Base-by-base conservation (phyloP, 2,329 filamentous ascomycete genomes). In the Huntiella moniliformis region DNA sequence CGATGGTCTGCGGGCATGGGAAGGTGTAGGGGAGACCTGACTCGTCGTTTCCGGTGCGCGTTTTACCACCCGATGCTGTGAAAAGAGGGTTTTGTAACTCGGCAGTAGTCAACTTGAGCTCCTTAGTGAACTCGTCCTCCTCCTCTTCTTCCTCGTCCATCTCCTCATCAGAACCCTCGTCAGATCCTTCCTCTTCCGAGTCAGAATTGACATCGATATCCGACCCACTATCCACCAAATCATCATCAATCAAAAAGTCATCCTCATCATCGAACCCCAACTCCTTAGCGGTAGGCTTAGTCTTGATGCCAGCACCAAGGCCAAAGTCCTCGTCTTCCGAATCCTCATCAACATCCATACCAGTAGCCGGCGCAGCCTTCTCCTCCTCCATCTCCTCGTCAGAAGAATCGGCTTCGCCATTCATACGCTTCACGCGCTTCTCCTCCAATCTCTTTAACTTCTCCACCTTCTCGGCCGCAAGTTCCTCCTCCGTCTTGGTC, bases 401-500 rank as follows among this genome's bases (percentile, higher is more conserved):
- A 8, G 79, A 78, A 35, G 70, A 73, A 31, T 71, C 70, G n/a
- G 75, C 68, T 56, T 88, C 81, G 44, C 91, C 91, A 51, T 74
- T 74, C 92, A 98, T 98, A 53, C 91, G 77, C 56, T 74, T 79
- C 52, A 84, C 65, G 47, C 88, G 75, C 60, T 83, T 82, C 54
- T 82, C 76, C 60, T 98, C 91, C 3, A 96, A 69, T 53, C 85
- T 74, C 58, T 80, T 80, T 48, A 96, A 63, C 46, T 78, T 73
- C 53, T 76, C 70, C 0, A 83, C 82, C 55, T 92, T 82, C 54
- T 87, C 82, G 52, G 77, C 76, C 2, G 75, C 75, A 58, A 75
- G 79, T 60, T 95, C 86, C 54, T 95, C 87, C 38, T 84, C 83
- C 0, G 87, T 94, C 68, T 93, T 93, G 2, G 84, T 92, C 51